Evolutionary conservation across 2,329 filamentous ascomycete genomes (phyloP), one percentile per base, ranked within the genome.

Genomic region (Chrysoporthe cubensis): DNA sequence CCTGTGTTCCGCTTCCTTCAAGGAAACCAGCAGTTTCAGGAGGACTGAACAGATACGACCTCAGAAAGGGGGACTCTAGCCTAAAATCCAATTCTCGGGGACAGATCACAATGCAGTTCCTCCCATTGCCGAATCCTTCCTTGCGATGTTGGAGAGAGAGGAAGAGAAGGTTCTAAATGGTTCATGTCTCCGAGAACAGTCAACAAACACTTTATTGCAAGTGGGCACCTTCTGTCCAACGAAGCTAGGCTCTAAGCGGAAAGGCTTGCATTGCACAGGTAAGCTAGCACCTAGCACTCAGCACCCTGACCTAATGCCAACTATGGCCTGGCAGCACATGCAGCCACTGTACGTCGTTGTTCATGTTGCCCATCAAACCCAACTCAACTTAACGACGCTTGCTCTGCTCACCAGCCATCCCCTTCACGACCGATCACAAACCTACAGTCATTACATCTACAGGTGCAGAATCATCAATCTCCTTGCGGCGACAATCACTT

Each of bases 181-280:
- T 46, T 43, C 26, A 16, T 37, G 62, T 21, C 37, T 44, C 34
- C n/a, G 50, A n/a, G 40, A 64, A 37, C 48, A 64, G 52, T 64
- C 62, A 64, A 64, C 62, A 64, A 64, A 64, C 62, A 57, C 62
- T 64, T 64, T 64, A 64, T 64, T 54, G 48, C 34, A 37, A 34
- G 42, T 64, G 62, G 62, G 50, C 34, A 32, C 40, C 14, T 4
- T 46, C 8, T 21, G 62, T 64, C 50, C 40, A 64, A 34, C 26
- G 34, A 34, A n/a, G 40, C 62, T 64, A 64, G 14, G 14, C 50
- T 42, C 4, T 1, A 57, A 64, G 9, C n/a, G 50, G 62, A 48
- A 64, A 44, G 40, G 62, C 21, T 40, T 4, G 42, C 26, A 61
- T 57, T 37, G n/a, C 43, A 16, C 42, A 61, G 58, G 58, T 11